Evolutionary conservation across 345 rosid species (phyloP), one percentile per base, ranked within the genome.

Genomic region (Clarkia xantiana): DNA sequence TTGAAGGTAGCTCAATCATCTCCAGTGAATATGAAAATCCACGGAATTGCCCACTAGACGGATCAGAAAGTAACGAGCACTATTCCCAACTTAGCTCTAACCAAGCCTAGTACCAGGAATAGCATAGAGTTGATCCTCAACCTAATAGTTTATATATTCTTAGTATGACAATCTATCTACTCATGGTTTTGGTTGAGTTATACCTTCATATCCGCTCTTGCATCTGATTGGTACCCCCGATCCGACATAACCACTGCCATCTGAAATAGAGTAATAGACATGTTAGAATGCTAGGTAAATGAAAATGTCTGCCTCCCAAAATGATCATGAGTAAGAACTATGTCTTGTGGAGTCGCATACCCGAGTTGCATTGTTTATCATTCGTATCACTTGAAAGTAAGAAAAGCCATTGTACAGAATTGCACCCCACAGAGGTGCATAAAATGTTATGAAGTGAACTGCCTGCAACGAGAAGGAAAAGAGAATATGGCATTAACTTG

Each of bases 231-330:
- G 66, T 79, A 79, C 14, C 71, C 63, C 36, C 79, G 75, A 60
- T 84, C 94, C 55, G 86, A 82, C 76, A 90, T 85, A 45, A 90
- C 95, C n/a, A 72, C 88, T 0, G 91, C 97, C 97, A 90, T 82
- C 97, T 90, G 71, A 62, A 64, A 53, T 48, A n/a, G n/a, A n/a
- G n/a, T n/a, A 29, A 29, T 29, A 29, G 36, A 29, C 9, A 29
- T 29, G 36, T 29, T 29, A 29, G 36, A 29, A 29, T 29, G 36
- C 7, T 29, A 4, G 9, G 36, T 29, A 29, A 29, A 29, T 29
- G 7, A 7, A 29, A 5, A 29, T 0, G 8, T 29, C 36, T 29
- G 7, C 0, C 36, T 29, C 36, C 11, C 41, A 14, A 40, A 14
- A 44, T 12, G n/a, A 16, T 43, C 18, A 15, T 58, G 39, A 44